Evolutionary conservation across 352 stramenopile species (phyloP).

Genomic region (Phytophthora nicotianae): DNA sequence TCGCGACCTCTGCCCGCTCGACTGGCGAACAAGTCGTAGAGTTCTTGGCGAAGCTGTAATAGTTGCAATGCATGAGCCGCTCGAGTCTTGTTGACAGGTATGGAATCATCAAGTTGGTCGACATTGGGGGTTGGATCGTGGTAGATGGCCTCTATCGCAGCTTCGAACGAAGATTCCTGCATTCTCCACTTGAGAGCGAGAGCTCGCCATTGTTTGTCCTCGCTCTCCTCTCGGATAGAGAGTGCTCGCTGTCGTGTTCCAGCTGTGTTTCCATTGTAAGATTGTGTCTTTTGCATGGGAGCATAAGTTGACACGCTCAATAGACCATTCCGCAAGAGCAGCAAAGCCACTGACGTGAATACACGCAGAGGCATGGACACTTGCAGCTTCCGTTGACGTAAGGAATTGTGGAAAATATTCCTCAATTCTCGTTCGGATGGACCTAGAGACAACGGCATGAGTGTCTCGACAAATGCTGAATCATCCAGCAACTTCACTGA

Average conservation of each 20-base stretch:
- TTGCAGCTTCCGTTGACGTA: slow-evolving; percentile 60
- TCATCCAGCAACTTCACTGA: slow-evolving; percentile 48
- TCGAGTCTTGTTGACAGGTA: slow-evolving; percentile 15
- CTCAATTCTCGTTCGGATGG: slow-evolving; percentile 54
- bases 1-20: slow-evolving; percentile 29
- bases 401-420: slow-evolving; percentile 73
- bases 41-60: slow-evolving; percentile 56
- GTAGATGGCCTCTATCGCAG: slow-evolving; percentile 53
- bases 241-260: slow-evolving; percentile 17
- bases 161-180: slow-evolving; percentile 59
- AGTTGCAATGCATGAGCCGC: slow-evolving; percentile 38
- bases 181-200: slow-evolving; percentile 63
- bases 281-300: slow-evolving; percentile 30
- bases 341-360: slow-evolving; percentile 67
- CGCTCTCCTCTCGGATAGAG: slow-evolving; percentile 35
- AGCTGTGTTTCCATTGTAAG: not conserved
- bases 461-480: slow-evolving; percentile 45
- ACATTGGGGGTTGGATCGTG: slow-evolving; percentile 4
- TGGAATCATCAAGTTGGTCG: not conserved
- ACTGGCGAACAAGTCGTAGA: slow-evolving; percentile 56
- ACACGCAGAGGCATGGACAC: slow-evolving; percentile 62
- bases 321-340: slow-evolving; percentile 61
- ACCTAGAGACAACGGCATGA: slow-evolving; percentile 52
- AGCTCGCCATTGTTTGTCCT: slow-evolving; percentile 50
- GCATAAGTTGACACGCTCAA: slow-evolving; percentile 63